Conservation (phyloP, 1,139 yeast genomes). For the Pichia sp. region DNA sequence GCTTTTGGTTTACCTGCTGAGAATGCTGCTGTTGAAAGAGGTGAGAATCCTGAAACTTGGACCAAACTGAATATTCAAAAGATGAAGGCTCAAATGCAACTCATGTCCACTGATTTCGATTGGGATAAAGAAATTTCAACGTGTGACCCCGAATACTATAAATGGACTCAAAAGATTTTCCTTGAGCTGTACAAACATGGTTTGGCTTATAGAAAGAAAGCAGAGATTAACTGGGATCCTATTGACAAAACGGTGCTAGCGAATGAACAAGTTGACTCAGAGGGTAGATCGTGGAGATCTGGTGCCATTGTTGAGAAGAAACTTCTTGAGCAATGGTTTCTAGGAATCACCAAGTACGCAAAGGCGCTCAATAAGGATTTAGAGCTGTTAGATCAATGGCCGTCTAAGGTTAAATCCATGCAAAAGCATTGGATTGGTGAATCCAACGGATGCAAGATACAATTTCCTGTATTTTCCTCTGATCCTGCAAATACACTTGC, state of each 20-base stretch:
- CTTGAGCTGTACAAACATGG: slow-evolving; percentile 65
- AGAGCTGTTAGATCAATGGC: slow-evolving; percentile 63
- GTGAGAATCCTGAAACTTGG: slow-evolving; percentile 76
- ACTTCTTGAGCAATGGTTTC: slow-evolving; percentile 83
- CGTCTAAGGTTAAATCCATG: slow-evolving; percentile 81
- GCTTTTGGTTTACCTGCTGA: slow-evolving; percentile 98
- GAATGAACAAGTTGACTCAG: slow-evolving; percentile 89
- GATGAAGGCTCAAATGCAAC: slow-evolving; percentile 76
- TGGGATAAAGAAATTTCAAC: slow-evolving; percentile 93
- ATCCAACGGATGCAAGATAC: slow-evolving; percentile 70
- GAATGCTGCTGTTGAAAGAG: slow-evolving; percentile 90
- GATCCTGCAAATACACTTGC: slow-evolving; percentile 12
- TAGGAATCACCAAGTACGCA: slow-evolving; percentile 81
- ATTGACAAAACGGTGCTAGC: slow-evolving; percentile 91
- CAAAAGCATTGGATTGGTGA: slow-evolving; percentile 92
- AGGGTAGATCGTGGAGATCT: slow-evolving; percentile 93
- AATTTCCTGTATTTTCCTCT: slow-evolving; percentile 28
- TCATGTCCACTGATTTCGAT: slow-evolving; percentile 82
- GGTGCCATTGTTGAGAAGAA: slow-evolving; percentile 89
- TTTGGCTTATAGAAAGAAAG: slow-evolving; percentile 75
- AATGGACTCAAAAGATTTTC: slow-evolving; percentile 87
- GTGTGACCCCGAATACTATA: slow-evolving; percentile 80
- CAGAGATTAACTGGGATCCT: slow-evolving; percentile 97
- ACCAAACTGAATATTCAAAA: slow-evolving; percentile 65
- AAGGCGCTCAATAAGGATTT: slow-evolving; percentile 58